Percentiles rank a stretch among this genome's conserved stretches.
These are phyloP conservation scores for Eucalyptus curtisii DNA, from an alignment of 345 rosid species.

Conservation along the genomic window DNA sequence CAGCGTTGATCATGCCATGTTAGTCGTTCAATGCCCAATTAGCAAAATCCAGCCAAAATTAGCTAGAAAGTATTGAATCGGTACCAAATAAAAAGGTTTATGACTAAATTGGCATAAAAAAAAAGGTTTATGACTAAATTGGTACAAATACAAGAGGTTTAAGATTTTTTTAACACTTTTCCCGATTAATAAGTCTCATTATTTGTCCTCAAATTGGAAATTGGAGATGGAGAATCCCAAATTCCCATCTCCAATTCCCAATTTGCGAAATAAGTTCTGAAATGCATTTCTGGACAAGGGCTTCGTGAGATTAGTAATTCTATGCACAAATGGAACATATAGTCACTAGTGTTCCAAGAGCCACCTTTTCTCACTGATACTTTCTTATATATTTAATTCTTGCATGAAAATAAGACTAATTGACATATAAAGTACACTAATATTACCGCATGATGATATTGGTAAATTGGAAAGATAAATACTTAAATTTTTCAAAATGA, in stretches of 20 bases:
- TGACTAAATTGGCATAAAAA: too few relatives aligned
- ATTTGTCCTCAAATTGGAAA: background rate
- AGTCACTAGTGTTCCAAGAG: background rate
- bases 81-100: too few relatives aligned
- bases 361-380: background rate
- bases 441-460: too few relatives aligned
- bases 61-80: too few relatives aligned
- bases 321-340: background rate
- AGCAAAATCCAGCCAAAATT: too few relatives aligned
- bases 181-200: background rate
- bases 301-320: background rate
- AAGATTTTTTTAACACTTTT: too few relatives aligned
- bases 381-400: too few relatives aligned
- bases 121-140: too few relatives aligned
- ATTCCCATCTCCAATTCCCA: background rate
- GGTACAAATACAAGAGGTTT: rapidly evolving
- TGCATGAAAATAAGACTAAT: background rate
- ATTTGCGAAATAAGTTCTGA: rapidly evolving
- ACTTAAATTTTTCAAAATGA: background rate
- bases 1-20: rapidly evolving
- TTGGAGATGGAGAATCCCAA: background rate
- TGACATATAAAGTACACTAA: background rate
- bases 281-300: background rate
- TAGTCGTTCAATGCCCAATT: rapidly evolving
- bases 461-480: background rate